A percentile compares a stretch with the other conserved stretches of the same genome.
Conservation (phyloP, 73 alveolate genomes). For the Tetrahymena borealis region DNA sequence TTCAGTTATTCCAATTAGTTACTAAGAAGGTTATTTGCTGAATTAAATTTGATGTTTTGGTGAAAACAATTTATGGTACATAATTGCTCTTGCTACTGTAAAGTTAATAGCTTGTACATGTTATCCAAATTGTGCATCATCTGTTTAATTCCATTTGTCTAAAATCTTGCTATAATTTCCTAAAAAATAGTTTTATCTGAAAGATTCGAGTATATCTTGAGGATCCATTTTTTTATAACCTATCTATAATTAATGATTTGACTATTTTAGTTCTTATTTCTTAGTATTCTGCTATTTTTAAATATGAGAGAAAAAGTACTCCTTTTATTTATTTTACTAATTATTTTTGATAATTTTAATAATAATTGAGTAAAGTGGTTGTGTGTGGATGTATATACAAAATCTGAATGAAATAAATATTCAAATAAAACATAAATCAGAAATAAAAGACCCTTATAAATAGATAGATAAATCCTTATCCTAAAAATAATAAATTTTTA, state of each 20-base stretch:
- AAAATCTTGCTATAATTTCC: neutral
- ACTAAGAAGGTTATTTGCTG: neutral
- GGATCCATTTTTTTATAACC: neutral
- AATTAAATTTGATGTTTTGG: neutral
- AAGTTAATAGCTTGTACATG: neutral
- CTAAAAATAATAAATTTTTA: neutral
- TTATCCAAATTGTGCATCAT: neutral
- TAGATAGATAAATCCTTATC: neutral
- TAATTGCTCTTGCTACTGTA: neutral
- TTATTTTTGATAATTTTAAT: neutral
- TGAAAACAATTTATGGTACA: neutral
- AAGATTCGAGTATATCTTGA: neutral
- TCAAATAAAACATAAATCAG: neutral
- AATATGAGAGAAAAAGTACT: too few relatives aligned
- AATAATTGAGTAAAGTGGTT: neutral
- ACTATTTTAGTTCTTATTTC: too few relatives aligned
- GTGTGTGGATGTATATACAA: neutral
- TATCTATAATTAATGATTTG: too few relatives aligned
- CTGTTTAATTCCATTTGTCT: neutral
- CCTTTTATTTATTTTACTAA: neutral
- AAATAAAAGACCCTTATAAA: neutral
- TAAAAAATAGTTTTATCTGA: neutral
- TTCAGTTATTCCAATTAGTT: neutral
- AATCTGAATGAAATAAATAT: neutral
- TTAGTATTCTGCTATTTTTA: too few relatives aligned